Evolutionary conservation across 202 grass and related monocot genomes (phyloP).

Genomic region (Miscanthus sacchariflorus): DNA sequence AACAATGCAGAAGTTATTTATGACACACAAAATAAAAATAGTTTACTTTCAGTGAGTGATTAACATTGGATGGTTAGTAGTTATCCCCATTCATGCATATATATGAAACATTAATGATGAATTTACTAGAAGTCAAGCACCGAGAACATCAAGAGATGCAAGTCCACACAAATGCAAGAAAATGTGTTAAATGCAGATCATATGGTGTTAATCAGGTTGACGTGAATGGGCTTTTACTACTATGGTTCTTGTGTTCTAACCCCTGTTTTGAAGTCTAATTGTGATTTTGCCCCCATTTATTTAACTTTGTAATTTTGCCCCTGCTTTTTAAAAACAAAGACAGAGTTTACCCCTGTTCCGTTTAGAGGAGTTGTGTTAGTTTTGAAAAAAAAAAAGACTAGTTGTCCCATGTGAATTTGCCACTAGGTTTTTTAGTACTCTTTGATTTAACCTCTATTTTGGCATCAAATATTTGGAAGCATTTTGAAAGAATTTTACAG

Average conservation of each 20-base stretch:
- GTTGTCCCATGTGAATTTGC: background rate
- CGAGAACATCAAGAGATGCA: background rate
- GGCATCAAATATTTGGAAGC: background rate
- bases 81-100: slow-evolving; percentile 15
- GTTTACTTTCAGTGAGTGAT: slow-evolving; percentile 1
- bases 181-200: background rate
- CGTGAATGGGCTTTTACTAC: background rate
- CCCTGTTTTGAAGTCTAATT: background rate
- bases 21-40: background rate
- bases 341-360: background rate
- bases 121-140: slow-evolving; percentile 4
- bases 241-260: background rate
- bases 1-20: slow-evolving; percentile 17
- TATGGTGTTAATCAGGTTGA: background rate
- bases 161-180: background rate
- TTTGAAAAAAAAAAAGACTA: background rate
- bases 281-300: background rate
- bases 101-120: background rate
- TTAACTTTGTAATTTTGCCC: background rate
- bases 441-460: background rate
- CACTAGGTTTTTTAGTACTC: background rate
- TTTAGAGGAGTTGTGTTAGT: background rate
- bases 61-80: background rate
- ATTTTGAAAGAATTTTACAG: slow-evolving; percentile 2
- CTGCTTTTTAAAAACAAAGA: background rate